Percentiles rank a stretch among this genome's conserved stretches.
These are phyloP conservation scores for Leccinum obscurum DNA, from an alignment of 768 basidiomycete genomes.

Conservation along the genomic window DNA sequence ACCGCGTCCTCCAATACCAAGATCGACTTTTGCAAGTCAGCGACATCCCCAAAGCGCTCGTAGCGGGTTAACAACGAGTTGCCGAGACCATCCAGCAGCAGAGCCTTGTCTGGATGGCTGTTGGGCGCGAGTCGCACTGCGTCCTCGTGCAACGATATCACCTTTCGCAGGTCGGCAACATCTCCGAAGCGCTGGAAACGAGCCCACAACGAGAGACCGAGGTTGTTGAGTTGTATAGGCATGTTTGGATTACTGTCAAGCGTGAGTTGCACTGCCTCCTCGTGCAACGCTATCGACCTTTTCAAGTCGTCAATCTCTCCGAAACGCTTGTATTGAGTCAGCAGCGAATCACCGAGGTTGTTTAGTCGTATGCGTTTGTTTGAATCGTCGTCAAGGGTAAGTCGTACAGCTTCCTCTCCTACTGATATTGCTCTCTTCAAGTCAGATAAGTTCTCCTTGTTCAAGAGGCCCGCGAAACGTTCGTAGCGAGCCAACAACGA, in stretches of 20 bases:
- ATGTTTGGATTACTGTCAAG: neutral
- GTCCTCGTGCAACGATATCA: neutral
- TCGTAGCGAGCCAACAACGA: neutral
- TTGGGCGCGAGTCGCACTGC: neutral
- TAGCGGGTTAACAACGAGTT: neutral
- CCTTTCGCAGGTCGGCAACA: neutral
- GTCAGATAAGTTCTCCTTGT: neutral
- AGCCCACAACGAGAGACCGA: neutral
- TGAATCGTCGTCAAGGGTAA: neutral
- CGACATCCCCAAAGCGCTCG: neutral
- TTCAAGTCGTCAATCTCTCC: neutral
- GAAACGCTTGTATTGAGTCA: neutral
- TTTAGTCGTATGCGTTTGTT: neutral
- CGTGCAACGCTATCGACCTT: neutral
- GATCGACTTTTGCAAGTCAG: neutral
- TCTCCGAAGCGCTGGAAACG: neutral
- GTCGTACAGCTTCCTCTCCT: neutral
- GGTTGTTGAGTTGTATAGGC: neutral
- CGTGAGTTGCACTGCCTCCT: neutral
- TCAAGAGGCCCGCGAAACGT: neutral
- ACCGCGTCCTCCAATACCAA: neutral
- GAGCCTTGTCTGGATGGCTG: neutral
- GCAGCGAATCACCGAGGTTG: neutral
- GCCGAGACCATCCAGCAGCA: neutral
- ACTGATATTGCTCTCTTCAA: neutral